Percentiles rank a stretch among this genome's conserved stretches.
Evolutionary conservation across 2,329 filamentous ascomycete species (phyloP).

Genomic region (Aspergillus arachidicola): DNA sequence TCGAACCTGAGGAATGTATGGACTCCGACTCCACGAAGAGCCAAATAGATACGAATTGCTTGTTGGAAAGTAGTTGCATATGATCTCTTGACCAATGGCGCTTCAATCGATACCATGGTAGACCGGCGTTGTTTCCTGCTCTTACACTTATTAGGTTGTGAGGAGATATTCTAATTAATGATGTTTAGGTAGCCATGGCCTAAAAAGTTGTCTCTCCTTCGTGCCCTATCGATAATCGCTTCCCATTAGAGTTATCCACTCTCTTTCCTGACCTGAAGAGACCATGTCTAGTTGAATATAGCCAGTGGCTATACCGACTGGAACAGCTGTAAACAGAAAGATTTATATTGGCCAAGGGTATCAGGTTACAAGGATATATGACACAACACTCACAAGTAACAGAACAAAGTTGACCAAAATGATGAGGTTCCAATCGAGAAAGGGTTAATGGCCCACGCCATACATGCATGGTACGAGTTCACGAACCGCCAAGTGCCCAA

Average conservation of each 20-base stretch:
- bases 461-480: not conserved
- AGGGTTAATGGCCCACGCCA: not conserved
- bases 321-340: not conserved
- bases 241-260: not conserved
- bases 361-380: not conserved
- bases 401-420: not conserved
- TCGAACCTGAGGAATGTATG: constrained; percentile 39
- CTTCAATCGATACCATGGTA: constrained; percentile 3
- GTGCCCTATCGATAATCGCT: not conserved
- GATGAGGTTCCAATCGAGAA: not conserved
- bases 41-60: constrained; percentile 20
- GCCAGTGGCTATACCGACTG: not conserved
- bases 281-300: not conserved
- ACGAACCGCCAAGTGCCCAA: constrained; percentile 12
- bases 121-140: not conserved
- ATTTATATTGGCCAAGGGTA: not conserved
- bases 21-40: constrained; percentile 40
- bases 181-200: not conserved
- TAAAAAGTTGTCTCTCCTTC: not conserved
- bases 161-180: not conserved
- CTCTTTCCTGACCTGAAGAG: not conserved
- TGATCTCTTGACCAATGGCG: not conserved
- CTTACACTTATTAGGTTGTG: not conserved
- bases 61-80: not conserved
- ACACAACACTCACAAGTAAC: not conserved